phyloP scores from a whole-genome alignment of 2,329 filamentous ascomycete species.

The Bipolaris bicolor region DNA sequence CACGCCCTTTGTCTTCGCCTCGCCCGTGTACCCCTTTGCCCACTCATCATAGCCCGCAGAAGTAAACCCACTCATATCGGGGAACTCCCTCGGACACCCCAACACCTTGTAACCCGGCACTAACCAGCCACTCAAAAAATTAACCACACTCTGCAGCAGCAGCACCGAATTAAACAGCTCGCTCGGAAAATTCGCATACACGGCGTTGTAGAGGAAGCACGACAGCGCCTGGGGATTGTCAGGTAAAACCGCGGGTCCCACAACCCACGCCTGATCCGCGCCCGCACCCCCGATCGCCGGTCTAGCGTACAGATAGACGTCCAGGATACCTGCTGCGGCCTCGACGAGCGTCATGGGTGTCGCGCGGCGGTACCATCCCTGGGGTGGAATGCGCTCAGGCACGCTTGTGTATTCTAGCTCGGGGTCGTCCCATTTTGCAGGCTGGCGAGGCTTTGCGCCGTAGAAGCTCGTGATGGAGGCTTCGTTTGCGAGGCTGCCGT shows the following conservation, averaged over 20 bases:
- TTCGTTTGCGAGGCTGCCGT: constrained; percentile 32
- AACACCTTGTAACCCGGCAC: constrained; percentile 23
- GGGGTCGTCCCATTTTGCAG: constrained; percentile 15
- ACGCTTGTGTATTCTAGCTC: constrained; percentile 25
- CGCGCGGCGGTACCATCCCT: constrained; percentile 30
- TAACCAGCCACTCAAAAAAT: constrained; percentile 17
- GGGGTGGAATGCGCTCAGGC: constrained; percentile 28
- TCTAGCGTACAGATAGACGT: constrained; percentile 23
- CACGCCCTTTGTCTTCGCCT: constrained; percentile 21
- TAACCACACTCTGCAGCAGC: constrained; percentile 13
- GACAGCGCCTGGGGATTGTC: constrained; percentile 22
- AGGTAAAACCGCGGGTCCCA: constrained; percentile 20
- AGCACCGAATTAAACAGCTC: constrained; percentile 23
- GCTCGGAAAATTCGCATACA: constrained; percentile 27
- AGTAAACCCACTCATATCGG: constrained; percentile 14
- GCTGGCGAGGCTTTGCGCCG: constrained; percentile 19
- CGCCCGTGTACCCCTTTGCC: constrained; percentile 18
- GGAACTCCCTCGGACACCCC: constrained; percentile 21
- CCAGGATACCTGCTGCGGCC: constrained; percentile 25
- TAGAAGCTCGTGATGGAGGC: constrained; percentile 33
- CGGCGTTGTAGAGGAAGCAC: constrained; percentile 28
- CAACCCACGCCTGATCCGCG: constrained; percentile 22
- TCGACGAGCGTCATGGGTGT: constrained; percentile 28
- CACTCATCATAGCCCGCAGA: constrained; percentile 10
- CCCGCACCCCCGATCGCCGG: constrained; percentile 25